Conservation (phyloP, 2,329 filamentous ascomycete species). For the Trichoderma sp. region DNA sequence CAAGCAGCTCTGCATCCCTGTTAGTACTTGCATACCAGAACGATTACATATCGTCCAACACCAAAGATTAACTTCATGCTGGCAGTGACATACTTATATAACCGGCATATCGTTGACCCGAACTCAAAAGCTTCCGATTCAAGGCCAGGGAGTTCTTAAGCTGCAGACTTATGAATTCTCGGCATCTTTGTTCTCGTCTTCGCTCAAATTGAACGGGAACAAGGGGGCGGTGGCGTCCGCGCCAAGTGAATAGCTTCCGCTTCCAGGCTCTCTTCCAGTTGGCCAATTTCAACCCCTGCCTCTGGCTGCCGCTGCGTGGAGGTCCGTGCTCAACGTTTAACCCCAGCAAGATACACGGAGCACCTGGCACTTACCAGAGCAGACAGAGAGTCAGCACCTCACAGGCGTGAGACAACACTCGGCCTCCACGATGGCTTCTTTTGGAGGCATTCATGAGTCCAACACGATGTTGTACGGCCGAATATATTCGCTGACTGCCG, state of each 20-base stretch:
- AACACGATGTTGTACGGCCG: neutral
- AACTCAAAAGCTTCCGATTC: neutral
- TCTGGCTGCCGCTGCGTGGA: conserved; percentile 10
- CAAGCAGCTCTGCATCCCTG: neutral
- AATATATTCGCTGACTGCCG: neutral
- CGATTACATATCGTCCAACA: neutral
- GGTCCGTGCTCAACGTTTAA: neutral
- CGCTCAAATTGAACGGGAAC: neutral
- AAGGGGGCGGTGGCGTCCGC: conserved; percentile 16
- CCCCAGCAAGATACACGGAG: neutral
- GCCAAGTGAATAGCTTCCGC: conserved; percentile 22
- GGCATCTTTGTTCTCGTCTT: neutral
- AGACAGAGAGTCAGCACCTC: neutral
- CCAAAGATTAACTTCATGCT: neutral
- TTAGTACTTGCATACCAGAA: neutral
- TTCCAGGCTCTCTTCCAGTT: conserved; percentile 24
- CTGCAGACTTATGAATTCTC: neutral
- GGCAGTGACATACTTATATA: neutral
- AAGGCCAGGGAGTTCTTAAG: neutral
- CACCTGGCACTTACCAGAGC: neutral
- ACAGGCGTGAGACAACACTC: neutral
- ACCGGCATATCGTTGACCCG: neutral
- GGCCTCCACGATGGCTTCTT: neutral
- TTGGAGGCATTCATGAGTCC: neutral
- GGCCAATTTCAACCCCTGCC: conserved; percentile 20